Percentiles rank a stretch among this genome's conserved stretches.
These are phyloP conservation scores for Cystobasidiaceae sp. DNA, from an alignment of 1,284 basidiomycete species.

Conservation along the genomic window DNA sequence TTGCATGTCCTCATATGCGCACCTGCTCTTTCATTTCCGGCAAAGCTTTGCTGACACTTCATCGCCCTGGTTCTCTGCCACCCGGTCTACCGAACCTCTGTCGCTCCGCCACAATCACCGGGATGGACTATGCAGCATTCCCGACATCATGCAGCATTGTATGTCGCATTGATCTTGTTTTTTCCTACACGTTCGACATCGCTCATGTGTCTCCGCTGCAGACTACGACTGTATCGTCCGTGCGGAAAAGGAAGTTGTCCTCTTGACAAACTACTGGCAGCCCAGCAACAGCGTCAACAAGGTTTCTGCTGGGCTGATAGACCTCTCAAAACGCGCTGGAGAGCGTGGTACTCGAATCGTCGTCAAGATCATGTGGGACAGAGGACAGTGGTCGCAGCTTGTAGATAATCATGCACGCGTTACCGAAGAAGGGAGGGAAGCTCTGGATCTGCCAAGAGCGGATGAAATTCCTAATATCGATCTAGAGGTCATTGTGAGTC, in stretches of 20 bases:
- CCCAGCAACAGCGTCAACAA: constrained; percentile 23
- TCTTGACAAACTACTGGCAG: constrained; percentile 56
- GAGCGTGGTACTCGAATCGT: constrained; percentile 1
- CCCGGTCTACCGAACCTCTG: neutral
- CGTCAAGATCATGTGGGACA: constrained; percentile 30
- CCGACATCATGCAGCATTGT: constrained; percentile 57
- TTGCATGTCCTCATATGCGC: too few species aligned
- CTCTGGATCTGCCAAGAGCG: constrained; percentile 56
- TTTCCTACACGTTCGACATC: neutral
- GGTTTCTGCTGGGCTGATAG: constrained; percentile 20
- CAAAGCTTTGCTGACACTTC: too few species aligned
- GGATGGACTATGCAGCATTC: too few species aligned
- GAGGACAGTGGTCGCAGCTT: constrained; percentile 43
- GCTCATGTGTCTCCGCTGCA: neutral
- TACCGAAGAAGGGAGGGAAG: constrained; percentile 53
- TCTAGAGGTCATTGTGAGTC: constrained; percentile 56
- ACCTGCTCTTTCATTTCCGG: too few species aligned
- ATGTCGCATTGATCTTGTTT: neutral
- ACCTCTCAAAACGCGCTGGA: constrained; percentile 33
- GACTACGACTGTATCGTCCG: constrained; percentile 54
- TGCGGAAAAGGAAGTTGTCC: constrained; percentile 56
- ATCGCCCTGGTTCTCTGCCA: too few species aligned
- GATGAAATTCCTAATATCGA: constrained; percentile 60
- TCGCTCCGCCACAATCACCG: neutral
- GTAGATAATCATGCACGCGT: constrained; percentile 58